Evolutionary conservation across 2,329 filamentous ascomycete genomes (phyloP).

Genomic region (Aureobasidium sp.): DNA sequence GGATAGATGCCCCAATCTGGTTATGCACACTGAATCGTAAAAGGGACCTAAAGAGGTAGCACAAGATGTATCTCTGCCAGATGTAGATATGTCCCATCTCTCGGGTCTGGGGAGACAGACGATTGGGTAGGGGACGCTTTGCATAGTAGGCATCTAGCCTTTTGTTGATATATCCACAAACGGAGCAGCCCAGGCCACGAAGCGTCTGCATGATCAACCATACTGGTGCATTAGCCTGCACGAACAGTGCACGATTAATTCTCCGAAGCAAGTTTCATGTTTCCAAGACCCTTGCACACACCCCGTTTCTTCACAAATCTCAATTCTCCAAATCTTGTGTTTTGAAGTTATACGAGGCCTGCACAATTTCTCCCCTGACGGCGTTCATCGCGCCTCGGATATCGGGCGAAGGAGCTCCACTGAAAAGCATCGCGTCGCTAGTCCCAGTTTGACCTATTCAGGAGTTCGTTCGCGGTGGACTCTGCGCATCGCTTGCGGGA

Average conservation of each 20-base stretch:
- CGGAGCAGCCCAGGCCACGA: neutral
- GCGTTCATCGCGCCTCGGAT: neutral
- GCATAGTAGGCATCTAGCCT: neutral
- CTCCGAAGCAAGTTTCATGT: slow-evolving; percentile 3
- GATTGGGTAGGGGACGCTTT: neutral
- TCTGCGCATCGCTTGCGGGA: neutral
- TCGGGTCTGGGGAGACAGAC: neutral
- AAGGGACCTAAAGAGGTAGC: neutral
- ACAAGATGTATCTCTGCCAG: neutral
- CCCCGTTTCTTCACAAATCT: neutral
- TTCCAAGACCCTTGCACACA: neutral
- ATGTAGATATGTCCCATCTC: neutral
- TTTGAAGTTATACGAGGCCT: neutral
- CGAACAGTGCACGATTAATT: slow-evolving; percentile 9
- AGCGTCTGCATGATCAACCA: neutral
- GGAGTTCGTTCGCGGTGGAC: neutral
- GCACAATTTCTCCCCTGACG: neutral
- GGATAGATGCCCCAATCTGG: neutral
- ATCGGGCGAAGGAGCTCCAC: neutral
- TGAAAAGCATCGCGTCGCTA: neutral
- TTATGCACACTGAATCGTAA: neutral
- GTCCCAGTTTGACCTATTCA: neutral
- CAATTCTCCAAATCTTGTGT: neutral
- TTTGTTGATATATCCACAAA: slow-evolving; percentile 1
- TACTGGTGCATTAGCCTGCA: neutral